Percentiles rank a stretch among this genome's conserved stretches.
Evolutionary conservation across 2,329 filamentous ascomycete species (phyloP).

Genomic region (Chalaropsis thielavioides): DNA sequence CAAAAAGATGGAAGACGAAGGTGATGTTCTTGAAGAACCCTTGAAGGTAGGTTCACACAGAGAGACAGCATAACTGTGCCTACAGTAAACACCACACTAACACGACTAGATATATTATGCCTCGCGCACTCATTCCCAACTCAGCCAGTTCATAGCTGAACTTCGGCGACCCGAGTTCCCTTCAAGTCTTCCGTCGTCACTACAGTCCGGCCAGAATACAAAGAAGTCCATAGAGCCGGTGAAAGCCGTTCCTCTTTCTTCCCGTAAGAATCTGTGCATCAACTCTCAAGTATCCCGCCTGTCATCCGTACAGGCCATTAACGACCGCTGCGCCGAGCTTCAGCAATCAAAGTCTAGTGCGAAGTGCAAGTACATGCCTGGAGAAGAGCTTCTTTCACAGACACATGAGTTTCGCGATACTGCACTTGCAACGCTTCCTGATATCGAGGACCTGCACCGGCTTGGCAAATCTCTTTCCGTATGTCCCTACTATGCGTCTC

Average conservation of each 20-base stretch:
- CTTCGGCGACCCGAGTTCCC: constrained; percentile 65
- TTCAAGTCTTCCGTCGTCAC: constrained; percentile 44
- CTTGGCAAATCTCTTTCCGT: constrained; percentile 67
- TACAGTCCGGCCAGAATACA: constrained; percentile 20
- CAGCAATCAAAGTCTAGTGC: constrained; percentile 54
- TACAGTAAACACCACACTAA: constrained; percentile 24
- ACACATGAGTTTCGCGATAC: constrained; percentile 75
- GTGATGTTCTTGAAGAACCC: constrained; percentile 43
- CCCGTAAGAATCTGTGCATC: constrained; percentile 78
- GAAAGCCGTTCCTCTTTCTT: constrained; percentile 73
- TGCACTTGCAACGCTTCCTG: constrained; percentile 67
- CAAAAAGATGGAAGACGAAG: constrained; percentile 27
- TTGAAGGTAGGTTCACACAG: constrained; percentile 41
- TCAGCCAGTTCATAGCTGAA: constrained; percentile 77
- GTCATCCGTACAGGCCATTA: constrained; percentile 63
- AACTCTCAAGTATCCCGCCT: constrained; percentile 67
- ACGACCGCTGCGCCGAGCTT: constrained; percentile 80
- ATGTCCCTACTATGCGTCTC: constrained; percentile 93
- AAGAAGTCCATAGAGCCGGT: constrained; percentile 30
- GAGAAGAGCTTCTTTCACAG: constrained; percentile 55
- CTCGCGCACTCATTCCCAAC: constrained; percentile 81
- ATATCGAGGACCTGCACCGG: constrained; percentile 78
- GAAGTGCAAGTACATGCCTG: constrained; percentile 64
- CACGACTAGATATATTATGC: constrained; percentile 62
- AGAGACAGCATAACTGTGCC: background rate